Evolutionary conservation across 2,329 filamentous ascomycete species (phyloP), one percentile per base, ranked within the genome.

Genomic region (Cordyceps tenuipes): DNA sequence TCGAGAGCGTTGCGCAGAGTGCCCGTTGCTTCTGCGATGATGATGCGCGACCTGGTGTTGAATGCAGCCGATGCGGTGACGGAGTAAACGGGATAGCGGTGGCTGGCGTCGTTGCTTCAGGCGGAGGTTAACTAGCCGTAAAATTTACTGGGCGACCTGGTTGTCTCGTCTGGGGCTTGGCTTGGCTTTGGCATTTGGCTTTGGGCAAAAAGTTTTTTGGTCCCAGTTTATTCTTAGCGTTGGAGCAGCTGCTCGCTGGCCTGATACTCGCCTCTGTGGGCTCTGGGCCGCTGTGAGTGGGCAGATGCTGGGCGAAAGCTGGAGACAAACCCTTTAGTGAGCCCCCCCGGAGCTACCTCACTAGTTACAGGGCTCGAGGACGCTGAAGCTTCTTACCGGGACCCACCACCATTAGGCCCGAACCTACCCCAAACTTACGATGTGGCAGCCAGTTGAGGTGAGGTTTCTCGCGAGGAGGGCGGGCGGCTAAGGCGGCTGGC

Each of bases 191-290:
- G 39, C 39, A 7, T 41, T 41, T 41, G 26, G 19, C 15, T 56
- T 36, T 48, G 49, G 36, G 46, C 56, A 36, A 58, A 36, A 58
- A 36, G 26, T 47, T 57, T 57, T 57, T 47, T 47, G 34, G 43
- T 46, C 21, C 43, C 43, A 36, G 12, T 36, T 36, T 36, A 36
- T 46, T 46, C 36, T 57, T 57, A 57, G 54, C 31, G 31, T 57
- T 41, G 44, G 41, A 29, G 53, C 26, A 39, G n/a, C n/a, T 21
- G 23, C 39, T 9, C 41, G 26, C 53, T 56, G 53, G 34, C 41
- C 29, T 21, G 43, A 17, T 23, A 29, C 41, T 53, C 29, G 51
- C 51, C 15, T 34, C 43, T 43, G 6, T 43, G 13, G 15, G n/a
- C 19, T 26, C 10, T 53, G 29, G 43, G 26, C 26, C 9, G 12